These are phyloP conservation scores for Monosporozyma solicola DNA, from an alignment of 805 yeast species.

Conservation along the genomic window DNA sequence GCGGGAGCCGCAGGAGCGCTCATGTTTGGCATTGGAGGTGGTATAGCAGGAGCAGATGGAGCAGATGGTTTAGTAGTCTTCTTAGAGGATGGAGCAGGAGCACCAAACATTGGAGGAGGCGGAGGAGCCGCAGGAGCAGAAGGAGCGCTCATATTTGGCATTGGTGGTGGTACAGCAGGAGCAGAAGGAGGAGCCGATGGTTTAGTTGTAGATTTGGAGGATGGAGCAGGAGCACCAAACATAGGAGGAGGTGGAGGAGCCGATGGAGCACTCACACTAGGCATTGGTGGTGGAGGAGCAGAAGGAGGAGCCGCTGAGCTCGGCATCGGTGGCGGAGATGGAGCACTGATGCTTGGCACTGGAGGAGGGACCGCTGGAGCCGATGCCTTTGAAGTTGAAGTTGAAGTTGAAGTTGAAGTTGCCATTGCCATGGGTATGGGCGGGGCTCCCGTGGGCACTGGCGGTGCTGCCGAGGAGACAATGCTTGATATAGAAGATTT, in stretches of 20 bases:
- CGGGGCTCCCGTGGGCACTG: conserved; percentile 12
- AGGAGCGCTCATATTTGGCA: conserved; percentile 9
- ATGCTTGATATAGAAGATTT: conserved; percentile 7
- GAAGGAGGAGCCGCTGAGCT: conserved; percentile 15
- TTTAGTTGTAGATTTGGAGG: conserved; percentile 21
- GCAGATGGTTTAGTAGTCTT: conserved; percentile 14
- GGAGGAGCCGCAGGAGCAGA: conserved; percentile 10
- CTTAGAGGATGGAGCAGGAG: conserved; percentile 32
- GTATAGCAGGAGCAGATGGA: conserved; percentile 9
- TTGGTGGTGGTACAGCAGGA: conserved; percentile 13
- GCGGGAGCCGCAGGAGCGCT: conserved; percentile 12
- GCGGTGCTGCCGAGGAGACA: conserved; percentile 18
- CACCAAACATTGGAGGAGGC: conserved; percentile 23
- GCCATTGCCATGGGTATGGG: conserved; percentile 13
- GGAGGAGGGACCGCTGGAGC: conserved; percentile 21
- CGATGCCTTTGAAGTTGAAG: no score
- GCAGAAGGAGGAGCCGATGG: conserved; percentile 17
- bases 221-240: conserved; percentile 14
- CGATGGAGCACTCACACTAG: conserved; percentile 11
- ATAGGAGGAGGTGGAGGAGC: conserved; percentile 21
- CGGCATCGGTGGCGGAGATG: conserved; percentile 30
- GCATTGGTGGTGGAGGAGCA: conserved; percentile 2
- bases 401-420: no score
- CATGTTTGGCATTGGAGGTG: conserved; percentile 7
- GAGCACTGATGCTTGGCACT: conserved; percentile 28